Evolutionary conservation across 176 grass and related monocot species (phyloP), one percentile per base, ranked within the genome.

Genomic region (Guadua angustifolia): DNA sequence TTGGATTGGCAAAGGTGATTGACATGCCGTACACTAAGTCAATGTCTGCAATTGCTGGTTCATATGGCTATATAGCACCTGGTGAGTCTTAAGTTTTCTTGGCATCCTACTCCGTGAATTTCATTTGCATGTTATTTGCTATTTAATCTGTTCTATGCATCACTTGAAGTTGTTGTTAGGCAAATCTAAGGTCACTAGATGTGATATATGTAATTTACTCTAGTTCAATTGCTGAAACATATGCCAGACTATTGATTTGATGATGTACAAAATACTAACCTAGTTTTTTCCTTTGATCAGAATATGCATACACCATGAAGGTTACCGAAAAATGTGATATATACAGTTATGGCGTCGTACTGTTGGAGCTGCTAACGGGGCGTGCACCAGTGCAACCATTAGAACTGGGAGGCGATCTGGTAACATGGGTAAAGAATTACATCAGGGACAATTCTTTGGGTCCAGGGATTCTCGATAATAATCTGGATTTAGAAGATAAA

Each of bases 241-340:
- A 51, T 21, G 17, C 6, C 6, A 55, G 22, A 25, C 0, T 33
- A 26, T 9, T 67, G 1, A 4, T 79, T 84, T 74, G 26, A 2
- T 80, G 21, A 14, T 84, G 29, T 58, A 45, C 74, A 69, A 77
- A 55, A 36, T 73, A 55, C 57, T 73, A 59, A 86, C 11, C n/a
- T 13, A 64, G 26, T 57, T 80, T 71, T 78, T 73, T 38, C 50
- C 71, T 87, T 74, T 56, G 25, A 26, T 65, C 89, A 99, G 97
- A 99, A 80, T 99, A 99, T 86, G 97, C 97, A 52, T 99, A 99
- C 82, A 99, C 97, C 49, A 99, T 99, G 97, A 96, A 99, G 88
- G 93, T 99, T 35, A 99, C 93, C 11, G 97, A 99, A 86, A 99
- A 92, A 88, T 84, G 88, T 12, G 97, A 99, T 53, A 94, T 90